phyloP scores from a whole-genome alignment of 2,329 filamentous ascomycete genomes.

The Aspergillus eucalypticola region DNA sequence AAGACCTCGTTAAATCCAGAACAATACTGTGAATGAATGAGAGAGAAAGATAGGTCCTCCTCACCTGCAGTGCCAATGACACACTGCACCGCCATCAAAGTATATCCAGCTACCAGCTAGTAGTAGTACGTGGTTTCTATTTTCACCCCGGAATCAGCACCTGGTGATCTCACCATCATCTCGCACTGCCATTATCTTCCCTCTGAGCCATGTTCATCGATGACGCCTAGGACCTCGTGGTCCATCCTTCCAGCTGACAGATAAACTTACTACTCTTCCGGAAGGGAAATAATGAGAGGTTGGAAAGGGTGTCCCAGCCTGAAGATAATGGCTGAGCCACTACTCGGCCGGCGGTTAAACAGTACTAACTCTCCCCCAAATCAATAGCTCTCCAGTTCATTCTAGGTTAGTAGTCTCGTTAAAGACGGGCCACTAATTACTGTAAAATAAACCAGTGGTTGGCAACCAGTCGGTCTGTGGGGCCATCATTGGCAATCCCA shows the following conservation, averaged over 20 bases:
- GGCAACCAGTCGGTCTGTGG: neutral
- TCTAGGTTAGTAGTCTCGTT: neutral
- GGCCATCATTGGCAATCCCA: neutral
- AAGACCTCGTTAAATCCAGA: too few species aligned
- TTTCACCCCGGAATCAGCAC: neutral
- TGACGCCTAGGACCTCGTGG: too few species aligned
- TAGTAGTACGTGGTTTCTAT: neutral
- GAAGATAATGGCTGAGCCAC: neutral
- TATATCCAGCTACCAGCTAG: neutral
- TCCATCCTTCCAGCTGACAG: neutral
- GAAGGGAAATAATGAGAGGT: too few species aligned
- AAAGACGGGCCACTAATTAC: neutral
- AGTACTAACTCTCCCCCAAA: neutral
- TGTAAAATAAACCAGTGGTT: neutral
- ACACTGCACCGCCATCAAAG: neutral
- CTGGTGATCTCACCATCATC: neutral
- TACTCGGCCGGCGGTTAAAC: neutral
- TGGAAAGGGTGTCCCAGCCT: too few species aligned
- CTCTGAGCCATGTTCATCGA: neutral
- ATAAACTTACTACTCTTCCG: neutral
- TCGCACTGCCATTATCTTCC: neutral
- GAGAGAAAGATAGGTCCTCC: too few species aligned
- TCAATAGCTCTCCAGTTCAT: neutral
- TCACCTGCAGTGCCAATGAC: neutral
- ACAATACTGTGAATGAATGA: too few species aligned